Base-by-base conservation (phyloP, 371 early-diverging fungal genomes). In the Mucor velutinosus region DNA sequence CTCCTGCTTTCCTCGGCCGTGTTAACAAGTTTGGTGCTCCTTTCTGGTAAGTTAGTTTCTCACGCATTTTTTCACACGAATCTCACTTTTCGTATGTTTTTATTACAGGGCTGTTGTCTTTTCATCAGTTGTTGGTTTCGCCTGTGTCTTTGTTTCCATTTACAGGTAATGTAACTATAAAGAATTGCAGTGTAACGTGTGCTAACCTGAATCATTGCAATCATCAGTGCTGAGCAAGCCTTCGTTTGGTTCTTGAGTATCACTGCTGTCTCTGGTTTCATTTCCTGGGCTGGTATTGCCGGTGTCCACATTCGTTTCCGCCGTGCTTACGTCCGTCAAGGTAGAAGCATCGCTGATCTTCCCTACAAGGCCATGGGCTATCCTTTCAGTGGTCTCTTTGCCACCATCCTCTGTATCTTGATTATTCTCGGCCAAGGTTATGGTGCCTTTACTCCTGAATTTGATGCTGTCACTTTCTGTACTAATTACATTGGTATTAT, bases 291-390 rank as follows among this genome's bases (percentile, higher is more conserved):
- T 51, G 86, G 87, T 61, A 95, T 96, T 66, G 79, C 84, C n/a
- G 72, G 86, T 66, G 86, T 88, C 23, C 94, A 95, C 72, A 74
- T 91, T 69, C 91, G 95, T 14, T 95, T 95, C 90, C 93, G 95
- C 29, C 81, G 78, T 17, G 95, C 94, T 25, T 92, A 87, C 69
- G 70, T 81, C 29, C 81, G 83, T 5, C 96, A 96, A 72, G 93
- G 92, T 11, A 83, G 84, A 56, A 71, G 73, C 19, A 70, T 90
- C 32, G 64, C 73, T 0, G 91, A 90, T 21, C 77, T 96, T 39
- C 95, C 95, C 1, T 96, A 92, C 74, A 67, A 65, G 27, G 85
- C 94, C 0, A 81, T 87, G 65, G 81, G 80, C 21, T 93, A 88
- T 72, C 95, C 95, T 2, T 89, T 79, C 75, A 87, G 87, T 53